Conservation (phyloP, 1,284 basidiomycete genomes). For the Termitomyces sp. region DNA sequence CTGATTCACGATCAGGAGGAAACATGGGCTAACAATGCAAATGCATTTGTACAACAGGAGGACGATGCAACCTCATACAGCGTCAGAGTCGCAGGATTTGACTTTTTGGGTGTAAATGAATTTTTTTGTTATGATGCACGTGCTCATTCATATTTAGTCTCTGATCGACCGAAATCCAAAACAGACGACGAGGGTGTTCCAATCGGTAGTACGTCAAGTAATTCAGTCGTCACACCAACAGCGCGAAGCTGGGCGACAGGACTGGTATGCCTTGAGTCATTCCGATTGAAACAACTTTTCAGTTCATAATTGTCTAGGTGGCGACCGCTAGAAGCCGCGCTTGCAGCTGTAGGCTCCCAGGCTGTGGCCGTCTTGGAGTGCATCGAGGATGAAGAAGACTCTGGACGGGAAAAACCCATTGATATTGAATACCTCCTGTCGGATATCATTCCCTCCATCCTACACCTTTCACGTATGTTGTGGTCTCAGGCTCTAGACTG, state of each 20-base stretch:
- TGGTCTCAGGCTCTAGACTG: not conserved
- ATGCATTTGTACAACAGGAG: conserved; percentile 91
- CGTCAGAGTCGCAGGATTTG: conserved; percentile 80
- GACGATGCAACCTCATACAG: conserved; percentile 88
- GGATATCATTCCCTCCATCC: conserved; percentile 74
- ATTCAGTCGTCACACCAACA: conserved; percentile 50
- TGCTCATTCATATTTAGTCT: conserved; percentile 38
- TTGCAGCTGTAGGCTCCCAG: conserved; percentile 84
- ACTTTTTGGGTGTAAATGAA: conserved; percentile 67
- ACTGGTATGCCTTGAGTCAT: conserved; percentile 41
- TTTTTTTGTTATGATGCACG: conserved; percentile 6
- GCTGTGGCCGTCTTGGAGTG: conserved; percentile 74
- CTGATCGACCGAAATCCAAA: conserved; percentile 66
- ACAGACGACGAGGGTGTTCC: conserved; percentile 53
- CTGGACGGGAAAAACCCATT: conserved; percentile 60
- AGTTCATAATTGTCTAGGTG: conserved; percentile 50
- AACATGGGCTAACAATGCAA: conserved; percentile 84
- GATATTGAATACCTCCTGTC: conserved; percentile 76
- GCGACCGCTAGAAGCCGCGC: conserved; percentile 81
- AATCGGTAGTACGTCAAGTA: conserved; percentile 52
- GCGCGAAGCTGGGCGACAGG: conserved; percentile 43
- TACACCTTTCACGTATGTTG: conserved; percentile 54
- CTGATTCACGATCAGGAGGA: conserved; percentile 59
- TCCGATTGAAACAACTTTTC: not conserved
- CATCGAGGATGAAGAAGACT: conserved; percentile 68